Conservation (phyloP, 2,329 filamentous ascomycete species). For the Stemphylium beticola region DNA sequence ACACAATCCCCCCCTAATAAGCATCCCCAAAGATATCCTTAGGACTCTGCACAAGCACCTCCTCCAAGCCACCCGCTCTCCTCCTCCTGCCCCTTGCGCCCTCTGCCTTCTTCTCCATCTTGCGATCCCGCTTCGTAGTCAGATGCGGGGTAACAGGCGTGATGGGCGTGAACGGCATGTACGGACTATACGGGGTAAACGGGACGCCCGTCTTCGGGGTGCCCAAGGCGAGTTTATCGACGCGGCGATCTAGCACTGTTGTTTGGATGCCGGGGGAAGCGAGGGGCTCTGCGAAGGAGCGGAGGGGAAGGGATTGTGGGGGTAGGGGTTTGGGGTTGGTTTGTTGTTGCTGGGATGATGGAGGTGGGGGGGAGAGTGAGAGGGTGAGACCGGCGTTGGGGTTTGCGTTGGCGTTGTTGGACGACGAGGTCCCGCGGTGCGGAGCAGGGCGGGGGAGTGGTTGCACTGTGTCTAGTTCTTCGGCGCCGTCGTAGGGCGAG, state of each 20-base stretch:
- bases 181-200: conserved; percentile 77
- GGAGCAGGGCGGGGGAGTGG: conserved; percentile 47
- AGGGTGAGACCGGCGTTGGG: conserved; percentile 18
- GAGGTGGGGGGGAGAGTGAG: conserved; percentile 1
- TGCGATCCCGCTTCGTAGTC: conserved; percentile 73
- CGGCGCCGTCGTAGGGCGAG: conserved; percentile 41
- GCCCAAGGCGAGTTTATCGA: conserved; percentile 36
- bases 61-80: conserved; percentile 57
- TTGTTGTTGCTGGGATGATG: not conserved
- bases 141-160: conserved; percentile 79
- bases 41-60: conserved; percentile 45
- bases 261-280: conserved; percentile 49
- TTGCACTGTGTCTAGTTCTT: conserved; percentile 44
- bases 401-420: conserved; percentile 3
- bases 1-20: conserved; percentile 28
- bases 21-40: conserved; percentile 50
- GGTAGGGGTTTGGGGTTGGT: conserved; percentile 20
- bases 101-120: conserved; percentile 69
- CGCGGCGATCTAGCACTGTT: conserved; percentile 51
- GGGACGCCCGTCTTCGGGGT: conserved; percentile 64
- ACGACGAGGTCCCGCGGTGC: conserved; percentile 20
- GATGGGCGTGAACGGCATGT: conserved; percentile 78
- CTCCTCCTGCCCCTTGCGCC: conserved; percentile 56
- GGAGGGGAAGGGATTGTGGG: conserved; percentile 43
- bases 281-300: conserved; percentile 38